Evolutionary conservation across 805 yeast genomes (phyloP).

Genomic region (Cyberlindnera meyerae): DNA sequence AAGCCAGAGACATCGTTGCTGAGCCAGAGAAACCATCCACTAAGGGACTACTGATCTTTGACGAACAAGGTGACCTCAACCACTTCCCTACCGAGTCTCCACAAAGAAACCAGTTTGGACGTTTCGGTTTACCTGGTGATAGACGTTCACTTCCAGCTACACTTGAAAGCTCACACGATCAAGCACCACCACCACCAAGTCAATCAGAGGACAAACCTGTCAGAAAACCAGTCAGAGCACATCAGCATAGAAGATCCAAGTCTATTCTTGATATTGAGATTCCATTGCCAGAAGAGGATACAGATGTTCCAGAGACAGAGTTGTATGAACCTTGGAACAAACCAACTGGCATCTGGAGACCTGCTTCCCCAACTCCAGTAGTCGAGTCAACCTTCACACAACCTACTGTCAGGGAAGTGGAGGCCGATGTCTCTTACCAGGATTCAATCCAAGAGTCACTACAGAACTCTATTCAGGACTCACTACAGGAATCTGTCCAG

Average conservation of each 20-base stretch:
- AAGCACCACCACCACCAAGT: no score
- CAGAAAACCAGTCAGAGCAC: conserved; percentile 6
- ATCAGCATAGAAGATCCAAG: conserved; percentile 14
- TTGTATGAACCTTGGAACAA: no score
- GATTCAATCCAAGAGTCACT: conserved; percentile 16
- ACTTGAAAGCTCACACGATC: not conserved
- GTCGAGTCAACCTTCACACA: conserved; percentile 14
- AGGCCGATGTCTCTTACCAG: no score
- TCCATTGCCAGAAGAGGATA: not conserved
- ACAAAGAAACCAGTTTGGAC: conserved; percentile 5
- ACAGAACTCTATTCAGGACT: conserved; percentile 13
- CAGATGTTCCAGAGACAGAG: not conserved
- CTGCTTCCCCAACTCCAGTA: conserved; percentile 12
- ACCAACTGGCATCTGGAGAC: no score
- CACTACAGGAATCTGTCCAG: conserved; percentile 10
- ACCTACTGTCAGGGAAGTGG: no score
- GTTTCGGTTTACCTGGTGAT: conserved; percentile 6
- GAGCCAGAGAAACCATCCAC: not conserved
- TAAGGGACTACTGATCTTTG: conserved; percentile 9
- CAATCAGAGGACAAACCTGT: no score
- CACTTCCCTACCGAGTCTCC: not conserved
- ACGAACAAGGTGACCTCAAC: conserved; percentile 6
- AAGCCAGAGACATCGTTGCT: conserved; percentile 2
- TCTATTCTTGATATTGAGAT: no score
- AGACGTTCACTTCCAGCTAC: conserved; percentile 1